Percentiles rank a stretch among this genome's conserved stretches.
Evolutionary conservation across 2,329 filamentous ascomycete species (phyloP).

Genomic region (Byssothecium circinans): DNA sequence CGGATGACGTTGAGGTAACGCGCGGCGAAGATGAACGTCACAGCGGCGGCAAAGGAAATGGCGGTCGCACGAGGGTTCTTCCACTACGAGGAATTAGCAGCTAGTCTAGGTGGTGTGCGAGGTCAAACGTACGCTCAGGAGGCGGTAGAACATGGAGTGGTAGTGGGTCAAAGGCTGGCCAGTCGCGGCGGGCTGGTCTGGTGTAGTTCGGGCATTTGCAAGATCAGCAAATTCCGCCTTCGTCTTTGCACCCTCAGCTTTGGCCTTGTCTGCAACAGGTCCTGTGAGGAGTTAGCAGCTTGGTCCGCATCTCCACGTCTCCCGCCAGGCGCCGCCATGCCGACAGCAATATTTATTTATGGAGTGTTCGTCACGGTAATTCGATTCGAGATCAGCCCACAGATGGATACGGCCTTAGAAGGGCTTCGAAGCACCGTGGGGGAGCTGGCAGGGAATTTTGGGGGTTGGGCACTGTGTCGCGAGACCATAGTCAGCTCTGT

Average conservation of each 20-base stretch:
- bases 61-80: conserved; percentile 66
- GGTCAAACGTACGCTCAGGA: conserved; percentile 57
- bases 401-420: not conserved
- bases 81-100: conserved; percentile 51
- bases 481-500: conserved; percentile 31
- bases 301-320: not conserved
- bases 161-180: conserved; percentile 67
- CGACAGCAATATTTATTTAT: not conserved
- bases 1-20: conserved; percentile 65
- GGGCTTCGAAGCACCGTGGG: not conserved
- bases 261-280: conserved; percentile 60
- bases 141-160: conserved; percentile 67
- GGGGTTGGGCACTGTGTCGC: conserved; percentile 31
- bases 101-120: not conserved
- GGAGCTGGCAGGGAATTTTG: conserved; percentile 8
- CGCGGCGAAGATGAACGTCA: conserved; percentile 63
- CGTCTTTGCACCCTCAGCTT: conserved; percentile 59
- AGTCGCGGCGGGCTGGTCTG: conserved; percentile 58
- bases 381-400: not conserved
- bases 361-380: not conserved
- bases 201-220: conserved; percentile 56
- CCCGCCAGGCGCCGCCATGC: not conserved
- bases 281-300: conserved; percentile 43
- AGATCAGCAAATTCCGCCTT: conserved; percentile 61
- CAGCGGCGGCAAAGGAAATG: conserved; percentile 59